These are phyloP conservation scores for Puccinia horiana DNA, from an alignment of 1,284 basidiomycete species.

Conservation along the genomic window DNA sequence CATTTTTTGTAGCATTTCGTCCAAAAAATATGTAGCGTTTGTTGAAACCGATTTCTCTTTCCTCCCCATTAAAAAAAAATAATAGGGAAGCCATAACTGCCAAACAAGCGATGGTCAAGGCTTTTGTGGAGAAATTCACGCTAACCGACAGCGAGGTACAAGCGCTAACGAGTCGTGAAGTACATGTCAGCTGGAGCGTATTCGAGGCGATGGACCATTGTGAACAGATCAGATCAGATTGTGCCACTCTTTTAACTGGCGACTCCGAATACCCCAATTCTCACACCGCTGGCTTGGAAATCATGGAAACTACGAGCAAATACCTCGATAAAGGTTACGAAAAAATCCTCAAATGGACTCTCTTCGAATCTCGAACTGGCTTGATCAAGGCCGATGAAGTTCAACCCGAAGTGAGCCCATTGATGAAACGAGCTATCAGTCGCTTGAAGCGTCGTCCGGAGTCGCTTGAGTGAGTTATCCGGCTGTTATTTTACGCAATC, in stretches of 20 bases:
- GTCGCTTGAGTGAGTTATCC: slow-evolving; percentile 69
- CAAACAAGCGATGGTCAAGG: slow-evolving; percentile 70
- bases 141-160: slow-evolving; percentile 72
- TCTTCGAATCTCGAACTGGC: slow-evolving; percentile 75
- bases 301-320: slow-evolving; percentile 77
- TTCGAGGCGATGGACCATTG: slow-evolving; percentile 86
- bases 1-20: no score
- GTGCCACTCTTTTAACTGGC: slow-evolving; percentile 80
- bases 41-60: slow-evolving; percentile 58
- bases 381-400: slow-evolving; percentile 69
- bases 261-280: slow-evolving; percentile 60
- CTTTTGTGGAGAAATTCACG: slow-evolving; percentile 83
- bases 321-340: slow-evolving; percentile 85
- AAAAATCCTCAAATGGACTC: slow-evolving; percentile 82
- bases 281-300: slow-evolving; percentile 69
- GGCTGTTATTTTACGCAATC: not conserved
- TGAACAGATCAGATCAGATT: slow-evolving; percentile 77
- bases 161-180: slow-evolving; percentile 74
- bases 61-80: not conserved
- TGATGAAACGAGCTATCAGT: slow-evolving; percentile 72
- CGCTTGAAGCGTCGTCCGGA: slow-evolving; percentile 75
- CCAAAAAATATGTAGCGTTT: not conserved
- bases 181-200: slow-evolving; percentile 71
- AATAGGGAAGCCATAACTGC: slow-evolving; percentile 64
- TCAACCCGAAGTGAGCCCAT: slow-evolving; percentile 73